Evolutionary conservation across 768 basidiomycete species (phyloP), one percentile per base, ranked within the genome.

Genomic region (Asterophora lycoperdoides): DNA sequence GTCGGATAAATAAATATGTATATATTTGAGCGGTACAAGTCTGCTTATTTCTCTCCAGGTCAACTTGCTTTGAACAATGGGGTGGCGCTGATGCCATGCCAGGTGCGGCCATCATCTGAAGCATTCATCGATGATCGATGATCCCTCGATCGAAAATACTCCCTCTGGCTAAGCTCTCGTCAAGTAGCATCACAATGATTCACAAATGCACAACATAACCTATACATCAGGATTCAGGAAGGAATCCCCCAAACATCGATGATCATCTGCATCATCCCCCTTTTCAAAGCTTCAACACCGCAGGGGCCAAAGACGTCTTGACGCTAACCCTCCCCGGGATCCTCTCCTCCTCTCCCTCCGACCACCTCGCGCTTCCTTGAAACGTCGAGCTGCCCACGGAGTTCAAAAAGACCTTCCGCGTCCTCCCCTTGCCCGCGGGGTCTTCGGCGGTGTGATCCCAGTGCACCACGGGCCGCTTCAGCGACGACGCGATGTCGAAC

Each of bases 371-470:
- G n/a, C 40, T 52, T 13, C 57, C 57, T 6, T 44, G 28, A 10
- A 41, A 39, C 20, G 18, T 41, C n/a, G 47, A 8, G 14, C 51
- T 44, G 18, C 15, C 35, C 13, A 51, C 14, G 5, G 46, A 41
- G n/a, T n/a, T n/a, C n/a, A n/a, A n/a, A n/a, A n/a, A n/a, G 1
- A 58, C 45, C n/a, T 33, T 44, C 18, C 60, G 48, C 20, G 46
- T 44, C 11, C 60, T 51, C 4, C 54, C 54, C 26, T 49, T 49
- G 2, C 60, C 57, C 7, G 41, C 49, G 4, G 61, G 61, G 48
- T 62, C 61, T 17, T 54, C 49, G 5, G 30, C 51, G 10, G 39
- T 41, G 5, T 17, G 8, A 15, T 56, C 49, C 3, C 44, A n/a
- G 8, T 13, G 4, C 4, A 57, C 28, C 1, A 15, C 17, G 4